Evolutionary conservation across 192 early-diverging fungal genomes (phyloP), one percentile per base, ranked within the genome.

Genomic region (Pilaira anomala): DNA sequence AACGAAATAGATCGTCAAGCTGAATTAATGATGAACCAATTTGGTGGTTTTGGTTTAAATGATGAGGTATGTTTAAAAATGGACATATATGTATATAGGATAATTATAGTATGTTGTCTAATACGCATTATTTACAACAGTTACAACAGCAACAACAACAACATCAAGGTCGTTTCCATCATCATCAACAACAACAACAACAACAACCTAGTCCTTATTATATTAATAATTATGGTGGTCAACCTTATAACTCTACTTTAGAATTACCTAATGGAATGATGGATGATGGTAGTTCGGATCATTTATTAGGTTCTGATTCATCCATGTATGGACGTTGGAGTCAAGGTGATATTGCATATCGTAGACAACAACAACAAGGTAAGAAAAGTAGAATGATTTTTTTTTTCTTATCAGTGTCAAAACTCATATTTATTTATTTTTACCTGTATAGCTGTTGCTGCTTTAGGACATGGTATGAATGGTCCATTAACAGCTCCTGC

Each of bases 151-250:
- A 26, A 26, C 29, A 33, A 7, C 45, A 40, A 13, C 54, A 58
- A 3, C 71, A 78, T 33, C 80, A 76, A 19, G 72, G 61, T 16
- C 77, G 78, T 11, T 64, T 76, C 11, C 26, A 60, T 9, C 70
- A 81, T 29, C 80, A 82, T 29, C 58, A 81, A 14, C 80, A 85
- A 41, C 50, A 79, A 24, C 82, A 84, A 57, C 79, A 81, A 26
- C 55, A 79, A 41, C 73, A 82, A 29, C 61, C 69, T 33, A 65
- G 70, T 22, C 66, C 59, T 45, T 64, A 14, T 62, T 60, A 9
- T 65, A 63, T 7, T n/a, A 14, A 46, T 19, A 46, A 46, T 46
- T 46, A 46, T 46, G 18, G 33, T 1, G 44, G 6, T 46, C 44
- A 46, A 46, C 44, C 44, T 19, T 46, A 46, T 46, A 36, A 36